phyloP scores from a whole-genome alignment of 2,329 filamentous ascomycete species.

The Leptographium radiaticola region DNA sequence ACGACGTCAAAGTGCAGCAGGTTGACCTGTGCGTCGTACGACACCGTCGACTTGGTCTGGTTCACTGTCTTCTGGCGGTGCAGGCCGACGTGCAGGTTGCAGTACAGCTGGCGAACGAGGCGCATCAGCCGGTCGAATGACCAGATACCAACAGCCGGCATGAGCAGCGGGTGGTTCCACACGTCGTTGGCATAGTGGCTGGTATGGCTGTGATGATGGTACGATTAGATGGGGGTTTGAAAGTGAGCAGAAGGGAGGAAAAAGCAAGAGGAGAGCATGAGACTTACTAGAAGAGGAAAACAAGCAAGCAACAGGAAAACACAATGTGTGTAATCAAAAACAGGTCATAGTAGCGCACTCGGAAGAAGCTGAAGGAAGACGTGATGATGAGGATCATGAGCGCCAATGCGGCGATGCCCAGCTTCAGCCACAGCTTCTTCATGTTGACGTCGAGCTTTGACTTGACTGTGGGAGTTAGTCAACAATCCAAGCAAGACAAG shows the following conservation, averaged over 20 bases:
- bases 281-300: slow-evolving; percentile 16
- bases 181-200: slow-evolving; percentile 1
- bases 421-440: background rate
- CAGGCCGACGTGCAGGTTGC: slow-evolving; percentile 20
- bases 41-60: background rate
- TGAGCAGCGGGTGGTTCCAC: slow-evolving; percentile 10
- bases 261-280: background rate
- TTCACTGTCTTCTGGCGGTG: background rate
- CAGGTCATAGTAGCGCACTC: slow-evolving; percentile 38
- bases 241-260: no score
- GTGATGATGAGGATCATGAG: slow-evolving; percentile 30
- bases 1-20: slow-evolving; percentile 3
- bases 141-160: slow-evolving; percentile 9
- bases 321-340: slow-evolving; percentile 31
- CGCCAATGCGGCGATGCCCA: slow-evolving; percentile 12
- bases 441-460: no score
- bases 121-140: slow-evolving; percentile 18
- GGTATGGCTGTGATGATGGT: slow-evolving; percentile 8
- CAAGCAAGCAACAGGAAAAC: slow-evolving; percentile 25
- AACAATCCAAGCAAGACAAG: no score
- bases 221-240: background rate
- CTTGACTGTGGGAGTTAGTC: no score
- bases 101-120: slow-evolving; percentile 25
- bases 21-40: background rate
- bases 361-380: slow-evolving; percentile 38